These are phyloP conservation scores for Aurifilum marmelostoma DNA, from an alignment of 2,329 filamentous ascomycete genomes.

Conservation along the genomic window DNA sequence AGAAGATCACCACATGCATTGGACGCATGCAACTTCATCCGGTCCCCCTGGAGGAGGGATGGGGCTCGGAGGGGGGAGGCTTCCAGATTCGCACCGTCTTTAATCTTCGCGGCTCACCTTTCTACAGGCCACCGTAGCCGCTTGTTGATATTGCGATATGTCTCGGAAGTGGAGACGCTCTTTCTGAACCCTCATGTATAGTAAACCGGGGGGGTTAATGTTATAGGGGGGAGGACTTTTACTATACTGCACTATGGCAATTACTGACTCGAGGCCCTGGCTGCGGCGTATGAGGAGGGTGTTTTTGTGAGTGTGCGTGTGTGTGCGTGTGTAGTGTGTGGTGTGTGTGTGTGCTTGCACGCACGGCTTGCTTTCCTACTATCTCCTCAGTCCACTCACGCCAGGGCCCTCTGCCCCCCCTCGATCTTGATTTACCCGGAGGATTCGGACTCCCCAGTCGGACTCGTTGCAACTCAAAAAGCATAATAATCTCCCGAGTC, in stretches of 20 bases:
- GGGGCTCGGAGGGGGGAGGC: too few relatives aligned
- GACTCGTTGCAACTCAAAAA: conserved; percentile 1
- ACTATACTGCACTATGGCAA: not conserved
- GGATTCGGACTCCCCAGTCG: conserved; percentile 1
- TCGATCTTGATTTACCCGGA: conserved; percentile 3
- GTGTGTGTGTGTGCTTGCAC: not conserved
- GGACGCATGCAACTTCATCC: conserved; percentile 1
- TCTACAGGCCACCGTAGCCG: not conserved
- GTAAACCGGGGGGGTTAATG: not conserved
- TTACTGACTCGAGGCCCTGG: conserved; percentile 4
- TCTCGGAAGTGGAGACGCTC: conserved; percentile 4
- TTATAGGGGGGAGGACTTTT: conserved; percentile 5
- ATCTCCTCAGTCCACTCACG: not conserved
- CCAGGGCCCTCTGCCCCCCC: too few relatives aligned
- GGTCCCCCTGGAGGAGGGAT: not conserved
- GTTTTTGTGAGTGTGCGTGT: too few relatives aligned
- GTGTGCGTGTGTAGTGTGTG: not conserved
- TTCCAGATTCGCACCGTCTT: too few relatives aligned
- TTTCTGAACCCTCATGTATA: conserved; percentile 8
- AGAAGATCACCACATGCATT: conserved; percentile 12
- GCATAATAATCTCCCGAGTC: conserved; percentile 8
- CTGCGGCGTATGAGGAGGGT: not conserved
- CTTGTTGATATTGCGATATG: conserved; percentile 1
- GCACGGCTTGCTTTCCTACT: not conserved
- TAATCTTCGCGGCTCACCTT: not conserved